Conservation (phyloP, 208 protist species). For the Wallacemonas sp. region DNA sequence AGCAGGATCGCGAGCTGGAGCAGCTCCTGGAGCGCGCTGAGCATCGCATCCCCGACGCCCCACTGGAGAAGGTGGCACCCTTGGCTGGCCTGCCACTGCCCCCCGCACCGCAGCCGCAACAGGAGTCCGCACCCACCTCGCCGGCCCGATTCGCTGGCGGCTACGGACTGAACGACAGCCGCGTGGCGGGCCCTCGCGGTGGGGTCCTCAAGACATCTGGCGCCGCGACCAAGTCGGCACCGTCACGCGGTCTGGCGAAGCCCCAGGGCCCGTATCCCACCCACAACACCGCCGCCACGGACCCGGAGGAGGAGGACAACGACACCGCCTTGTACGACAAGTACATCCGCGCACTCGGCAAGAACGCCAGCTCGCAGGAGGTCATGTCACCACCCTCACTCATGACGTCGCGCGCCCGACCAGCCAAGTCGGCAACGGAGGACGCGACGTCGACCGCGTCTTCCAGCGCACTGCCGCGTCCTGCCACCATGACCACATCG, state of each 20-base stretch:
- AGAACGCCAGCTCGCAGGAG: background rate
- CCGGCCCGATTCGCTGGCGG: background rate
- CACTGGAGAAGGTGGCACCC: conserved; percentile 43
- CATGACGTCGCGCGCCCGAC: background rate
- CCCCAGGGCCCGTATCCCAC: too few relatives aligned
- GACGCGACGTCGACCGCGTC: too few relatives aligned
- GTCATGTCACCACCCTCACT: background rate
- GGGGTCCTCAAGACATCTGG: too few relatives aligned
- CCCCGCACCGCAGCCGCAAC: background rate
- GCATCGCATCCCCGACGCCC: conserved; percentile 32
- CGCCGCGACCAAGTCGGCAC: background rate
- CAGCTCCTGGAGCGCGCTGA: conserved; percentile 40
- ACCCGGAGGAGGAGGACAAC: conserved; percentile 4
- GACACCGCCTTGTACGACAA: conserved; percentile 19
- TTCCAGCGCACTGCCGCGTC: too few relatives aligned
- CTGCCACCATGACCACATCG: too few relatives aligned
- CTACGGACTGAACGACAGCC: conserved; percentile 35
- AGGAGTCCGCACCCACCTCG: background rate
- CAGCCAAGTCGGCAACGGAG: background rate
- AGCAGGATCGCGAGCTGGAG: conserved; percentile 52
- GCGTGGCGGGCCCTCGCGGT: too few relatives aligned
- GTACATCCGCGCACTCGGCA: conserved; percentile 12
- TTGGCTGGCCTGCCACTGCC: conserved; percentile 26
- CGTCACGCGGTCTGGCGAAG: too few relatives aligned
- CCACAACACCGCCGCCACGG: background rate